Evolutionary conservation across 768 basidiomycete species (phyloP).

Genomic region (Tulasnella sp.): DNA sequence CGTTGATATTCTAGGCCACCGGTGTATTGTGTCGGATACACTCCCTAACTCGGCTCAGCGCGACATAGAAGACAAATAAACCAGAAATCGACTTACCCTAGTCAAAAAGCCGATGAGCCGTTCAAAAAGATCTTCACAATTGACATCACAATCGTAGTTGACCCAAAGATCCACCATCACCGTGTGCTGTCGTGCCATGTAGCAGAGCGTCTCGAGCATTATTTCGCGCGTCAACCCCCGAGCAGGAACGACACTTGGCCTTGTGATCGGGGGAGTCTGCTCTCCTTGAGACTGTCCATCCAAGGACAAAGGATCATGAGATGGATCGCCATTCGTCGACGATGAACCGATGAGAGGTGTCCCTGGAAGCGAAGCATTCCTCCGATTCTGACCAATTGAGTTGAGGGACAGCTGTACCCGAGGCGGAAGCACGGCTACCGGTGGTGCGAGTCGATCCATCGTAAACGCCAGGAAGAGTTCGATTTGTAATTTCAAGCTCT

Average conservation of each 20-base stretch:
- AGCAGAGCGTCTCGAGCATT: conserved; percentile 74
- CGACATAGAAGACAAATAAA: conserved; percentile 1
- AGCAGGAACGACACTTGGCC: conserved; percentile 57
- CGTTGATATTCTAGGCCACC: conserved; percentile 51
- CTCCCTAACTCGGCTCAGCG: conserved; percentile 39
- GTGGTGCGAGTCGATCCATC: conserved; percentile 74
- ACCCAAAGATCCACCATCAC: conserved; percentile 94
- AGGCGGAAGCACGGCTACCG: conserved; percentile 26
- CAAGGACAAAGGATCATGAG: neutral
- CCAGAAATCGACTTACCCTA: conserved; percentile 39
- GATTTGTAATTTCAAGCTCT: conserved; percentile 81
- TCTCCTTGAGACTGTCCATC: neutral
- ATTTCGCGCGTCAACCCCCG: conserved; percentile 79
- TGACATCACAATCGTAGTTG: conserved; percentile 95
- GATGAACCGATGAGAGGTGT: neutral
- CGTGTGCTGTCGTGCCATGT: conserved; percentile 68
- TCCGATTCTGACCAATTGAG: neutral
- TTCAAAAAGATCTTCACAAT: conserved; percentile 94
- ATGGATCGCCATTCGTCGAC: neutral
- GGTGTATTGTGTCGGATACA: conserved; percentile 56
- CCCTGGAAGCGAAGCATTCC: conserved; percentile 1
- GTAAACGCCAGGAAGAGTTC: conserved; percentile 92
- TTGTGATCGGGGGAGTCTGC: conserved; percentile 28
- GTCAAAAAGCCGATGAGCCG: conserved; percentile 77
- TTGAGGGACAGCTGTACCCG: conserved; percentile 20